These are phyloP conservation scores for Scheffersomyces parashehatae DNA, from an alignment of 1,139 yeast genomes.

Conservation along the genomic window DNA sequence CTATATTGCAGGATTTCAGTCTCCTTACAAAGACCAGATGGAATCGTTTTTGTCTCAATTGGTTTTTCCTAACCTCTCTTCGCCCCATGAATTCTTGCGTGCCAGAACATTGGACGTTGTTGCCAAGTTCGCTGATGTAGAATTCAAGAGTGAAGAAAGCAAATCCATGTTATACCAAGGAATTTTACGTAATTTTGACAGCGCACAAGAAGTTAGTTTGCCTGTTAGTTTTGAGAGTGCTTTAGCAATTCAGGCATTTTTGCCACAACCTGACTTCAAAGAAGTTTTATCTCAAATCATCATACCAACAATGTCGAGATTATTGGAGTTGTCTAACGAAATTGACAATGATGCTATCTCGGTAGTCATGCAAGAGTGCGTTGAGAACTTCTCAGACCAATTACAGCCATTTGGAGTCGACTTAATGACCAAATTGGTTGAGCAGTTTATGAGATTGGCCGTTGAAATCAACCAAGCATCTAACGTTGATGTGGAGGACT, in stretches of 20 bases:
- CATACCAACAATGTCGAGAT: conserved; percentile 78
- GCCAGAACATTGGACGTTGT: conserved; percentile 84
- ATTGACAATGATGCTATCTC: conserved; percentile 87
- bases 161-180: conserved; percentile 64
- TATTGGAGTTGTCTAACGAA: conserved; percentile 73
- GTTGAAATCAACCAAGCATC: conserved; percentile 67
- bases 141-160: conserved; percentile 50
- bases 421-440: conserved; percentile 74
- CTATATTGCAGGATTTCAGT: conserved; percentile 52
- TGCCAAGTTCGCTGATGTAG: conserved; percentile 66
- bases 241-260: conserved; percentile 78
- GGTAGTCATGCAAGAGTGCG: conserved; percentile 94
- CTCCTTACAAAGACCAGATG: conserved; percentile 65
- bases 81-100: conserved; percentile 69
- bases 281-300: conserved; percentile 68
- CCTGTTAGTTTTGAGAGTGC: conserved; percentile 88
- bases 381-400: conserved; percentile 83
- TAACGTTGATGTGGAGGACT: conserved; percentile 43
- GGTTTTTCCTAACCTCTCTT: conserved; percentile 72
- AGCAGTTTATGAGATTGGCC: conserved; percentile 76
- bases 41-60: conserved; percentile 64
- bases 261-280: conserved; percentile 64
- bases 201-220: conserved; percentile 47
- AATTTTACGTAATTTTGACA: conserved; percentile 57
- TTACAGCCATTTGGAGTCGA: conserved; percentile 93